phyloP scores from a whole-genome alignment of 2,329 filamentous ascomycete species.

The Rutstroemia sp. region DNA sequence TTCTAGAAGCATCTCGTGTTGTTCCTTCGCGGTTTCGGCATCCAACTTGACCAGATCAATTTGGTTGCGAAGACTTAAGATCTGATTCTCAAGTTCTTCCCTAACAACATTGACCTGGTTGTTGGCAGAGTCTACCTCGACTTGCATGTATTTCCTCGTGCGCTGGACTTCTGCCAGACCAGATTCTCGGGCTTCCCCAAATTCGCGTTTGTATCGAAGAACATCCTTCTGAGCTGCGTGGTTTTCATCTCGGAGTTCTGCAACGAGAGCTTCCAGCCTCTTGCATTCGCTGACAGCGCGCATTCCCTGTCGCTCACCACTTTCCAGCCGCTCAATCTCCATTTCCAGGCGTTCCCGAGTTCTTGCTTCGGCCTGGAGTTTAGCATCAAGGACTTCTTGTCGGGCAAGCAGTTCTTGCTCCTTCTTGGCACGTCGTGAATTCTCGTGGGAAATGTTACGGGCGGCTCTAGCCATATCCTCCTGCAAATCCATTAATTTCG shows the following conservation, averaged over 20 bases:
- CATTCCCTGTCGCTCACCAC: constrained; percentile 57
- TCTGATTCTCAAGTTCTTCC: constrained; percentile 73
- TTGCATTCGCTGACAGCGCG: constrained; percentile 55
- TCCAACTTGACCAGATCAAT: constrained; percentile 73
- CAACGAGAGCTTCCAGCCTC: constrained; percentile 47
- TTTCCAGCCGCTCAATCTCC: constrained; percentile 59
- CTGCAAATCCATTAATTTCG: constrained; percentile 78
- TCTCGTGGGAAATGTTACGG: constrained; percentile 75
- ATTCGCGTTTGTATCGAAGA: constrained; percentile 64
- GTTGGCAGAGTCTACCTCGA: constrained; percentile 75
- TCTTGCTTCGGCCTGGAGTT: constrained; percentile 66
- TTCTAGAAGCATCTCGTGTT: constrained; percentile 77
- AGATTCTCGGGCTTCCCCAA: constrained; percentile 74
- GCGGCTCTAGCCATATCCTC: constrained; percentile 77
- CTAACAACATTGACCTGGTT: constrained; percentile 79
- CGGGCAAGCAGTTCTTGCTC: constrained; percentile 73
- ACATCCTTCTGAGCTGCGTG: constrained; percentile 41
- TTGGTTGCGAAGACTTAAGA: constrained; percentile 63
- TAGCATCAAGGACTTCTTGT: constrained; percentile 71
- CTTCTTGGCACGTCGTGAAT: constrained; percentile 68
- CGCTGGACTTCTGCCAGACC: constrained; percentile 75
- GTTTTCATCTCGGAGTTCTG: constrained; percentile 58
- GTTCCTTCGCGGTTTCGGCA: constrained; percentile 70
- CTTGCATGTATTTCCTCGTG: constrained; percentile 69
- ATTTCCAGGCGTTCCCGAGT: constrained; percentile 60